Base-by-base conservation (phyloP, 345 rosid genomes). In the Brassica nigra region DNA sequence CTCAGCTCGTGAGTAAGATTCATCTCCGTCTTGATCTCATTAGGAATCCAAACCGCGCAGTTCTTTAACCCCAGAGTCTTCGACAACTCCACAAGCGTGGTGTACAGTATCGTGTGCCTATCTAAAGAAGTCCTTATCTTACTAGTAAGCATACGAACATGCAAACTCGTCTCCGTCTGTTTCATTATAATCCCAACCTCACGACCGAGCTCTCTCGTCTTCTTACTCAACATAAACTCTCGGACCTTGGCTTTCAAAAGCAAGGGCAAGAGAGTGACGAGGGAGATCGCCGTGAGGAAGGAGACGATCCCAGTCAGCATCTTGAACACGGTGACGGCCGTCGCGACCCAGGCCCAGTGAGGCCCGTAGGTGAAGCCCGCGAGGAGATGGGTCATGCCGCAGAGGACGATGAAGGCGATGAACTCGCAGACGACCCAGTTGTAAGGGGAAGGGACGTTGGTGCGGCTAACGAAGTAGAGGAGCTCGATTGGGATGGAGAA, bases 1-100 rank as follows among this genome's bases (percentile, higher is more conserved):
- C 84, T 75, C 71, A 89, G 55, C 80, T 87, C 90, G 52, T 88
- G 97, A 2, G 94, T 90, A 71, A 92, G 83, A 76, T 90, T 80
- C 97, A 94, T 88, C 85, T 85, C 87, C 0, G 90, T 88, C 79
- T 80, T 89, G 6, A 73, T 71, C 84, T 88, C 88, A 79, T 91
- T 88, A 2, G 98, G 97, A 84, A 94, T 94, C 98, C 98, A 94
- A 77, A 94, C 90, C 0, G 97, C 97, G 61, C 98, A 94, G 65
- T 89, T 94, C 81, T 87, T 95, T 69, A 94, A 85, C 49, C 81
- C 91, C 68, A 94, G 29, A 12, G 97, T 92, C 87, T 92, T 91
- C 0, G 99, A 90, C 31, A 94, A 77, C 90, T 94, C 97, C 5
- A 92, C 97, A 80, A 94, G 84, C 3, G 99, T 94, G 0, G 99